Evolutionary conservation across 305 asterid genomes (phyloP), one percentile per base, ranked within the genome.

Genomic region (Fraxinus sp.): DNA sequence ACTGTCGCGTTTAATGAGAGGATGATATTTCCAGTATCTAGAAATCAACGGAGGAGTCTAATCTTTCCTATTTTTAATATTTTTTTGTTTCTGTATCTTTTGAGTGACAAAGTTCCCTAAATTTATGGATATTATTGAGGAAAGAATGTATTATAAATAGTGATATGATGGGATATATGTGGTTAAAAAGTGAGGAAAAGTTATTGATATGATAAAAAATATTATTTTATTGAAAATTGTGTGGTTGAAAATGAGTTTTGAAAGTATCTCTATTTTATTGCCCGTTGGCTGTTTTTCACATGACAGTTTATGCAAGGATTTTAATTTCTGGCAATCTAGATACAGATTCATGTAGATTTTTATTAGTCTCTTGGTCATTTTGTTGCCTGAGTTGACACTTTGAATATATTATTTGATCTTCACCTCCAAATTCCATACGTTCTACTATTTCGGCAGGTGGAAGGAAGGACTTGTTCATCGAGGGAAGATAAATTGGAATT

Each of bases 401-500:
- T 30, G 76, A 71, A 71, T 71, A 4, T 16, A 71, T 71, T 71
- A 32, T 71, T 71, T 71, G 44, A 30, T 71, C 76, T 71, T 71
- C 11, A 16, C 13, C 76, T 33, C 36, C 41, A 30, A 11, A 4
- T 71, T 32, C 39, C 2, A 71, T 71, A 32, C 24, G 18, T 22
- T 71, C 76, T 32, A 30, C 41, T 71, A 5, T 77, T 55, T 77
- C 66, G 85, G 77, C 89, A 95, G 99, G 99, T 95, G 94, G 99
- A 94, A 93, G 95, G 97, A 83, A 89, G 86, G 90, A 88, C 79
- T 86, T 86, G 90, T 76, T 89, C 83, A 86, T 93, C 94, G 36
- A 90, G 98, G 86, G 97, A 93, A 77, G 97, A 95, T 82, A 93
- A 89, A 84, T 87, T 93, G 68, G 97, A 95, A 85, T 93, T 90